A percentile compares a stretch with the other conserved stretches of the same genome.
phyloP scores from a whole-genome alignment of 2,329 filamentous ascomycete genomes.

The Cryphonectria nitschkei region DNA sequence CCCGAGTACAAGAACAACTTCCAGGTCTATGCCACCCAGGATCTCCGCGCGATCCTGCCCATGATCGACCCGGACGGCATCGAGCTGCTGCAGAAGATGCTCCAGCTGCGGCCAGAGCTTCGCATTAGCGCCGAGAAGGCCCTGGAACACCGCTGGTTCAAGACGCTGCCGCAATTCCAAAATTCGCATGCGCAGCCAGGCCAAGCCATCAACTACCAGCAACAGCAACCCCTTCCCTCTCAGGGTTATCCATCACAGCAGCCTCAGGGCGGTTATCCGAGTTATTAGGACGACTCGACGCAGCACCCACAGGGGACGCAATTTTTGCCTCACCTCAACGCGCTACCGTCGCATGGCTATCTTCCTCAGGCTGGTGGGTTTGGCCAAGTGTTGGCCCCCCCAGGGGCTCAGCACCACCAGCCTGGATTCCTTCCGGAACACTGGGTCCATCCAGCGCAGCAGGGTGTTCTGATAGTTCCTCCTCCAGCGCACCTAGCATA shows the following conservation, averaged over 20 bases:
- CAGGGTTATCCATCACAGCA: conserved; percentile 38
- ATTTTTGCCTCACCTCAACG: not conserved
- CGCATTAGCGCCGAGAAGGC: conserved; percentile 87
- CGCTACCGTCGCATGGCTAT: not conserved
- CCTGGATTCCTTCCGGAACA: not conserved
- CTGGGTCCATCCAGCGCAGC: not conserved
- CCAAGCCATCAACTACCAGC: conserved; percentile 47
- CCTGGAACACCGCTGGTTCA: conserved; percentile 91
- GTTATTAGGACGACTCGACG: conserved; percentile 12
- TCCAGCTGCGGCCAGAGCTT: conserved; percentile 90
- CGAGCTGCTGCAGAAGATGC: conserved; percentile 85
- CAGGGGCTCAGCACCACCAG: not conserved
- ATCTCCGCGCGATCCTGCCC: conserved; percentile 82
- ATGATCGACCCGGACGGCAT: conserved; percentile 88
- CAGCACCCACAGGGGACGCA: not conserved
- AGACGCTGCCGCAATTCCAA: conserved; percentile 59
- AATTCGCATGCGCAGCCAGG: conserved; percentile 45
- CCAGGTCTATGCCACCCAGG: conserved; percentile 91
- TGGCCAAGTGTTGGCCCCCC: not conserved
- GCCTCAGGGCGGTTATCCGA: conserved; percentile 9
- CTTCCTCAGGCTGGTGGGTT: not conserved
- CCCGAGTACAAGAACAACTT: conserved; percentile 98
- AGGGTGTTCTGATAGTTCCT: not conserved
- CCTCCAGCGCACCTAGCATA: not conserved
- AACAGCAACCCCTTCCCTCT: conserved; percentile 40